These are phyloP conservation scores for Chaetoscypha palmicola DNA, from an alignment of 2,329 filamentous ascomycete species.

Conservation along the genomic window DNA sequence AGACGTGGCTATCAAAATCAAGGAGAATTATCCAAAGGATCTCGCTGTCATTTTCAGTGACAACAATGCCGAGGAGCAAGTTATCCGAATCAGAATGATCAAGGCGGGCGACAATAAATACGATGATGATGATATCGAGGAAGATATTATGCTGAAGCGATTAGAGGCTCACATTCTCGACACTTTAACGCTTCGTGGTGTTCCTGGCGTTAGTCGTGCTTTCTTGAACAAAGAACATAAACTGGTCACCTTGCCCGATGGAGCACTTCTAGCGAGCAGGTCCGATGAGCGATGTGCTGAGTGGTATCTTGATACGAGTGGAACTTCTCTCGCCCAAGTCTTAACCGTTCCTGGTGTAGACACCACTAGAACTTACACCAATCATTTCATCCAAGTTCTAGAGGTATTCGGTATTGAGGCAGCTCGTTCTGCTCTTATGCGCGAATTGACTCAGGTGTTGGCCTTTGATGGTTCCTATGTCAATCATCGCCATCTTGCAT, in stretches of 20 bases:
- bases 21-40: slow-evolving; percentile 77
- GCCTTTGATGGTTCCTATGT: slow-evolving; percentile 99
- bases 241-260: slow-evolving; percentile 61
- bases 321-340: slow-evolving; percentile 78
- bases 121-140: slow-evolving; percentile 67
- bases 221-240: slow-evolving; percentile 81
- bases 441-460: slow-evolving; percentile 85
- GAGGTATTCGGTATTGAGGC: slow-evolving; percentile 96
- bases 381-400: slow-evolving; percentile 91
- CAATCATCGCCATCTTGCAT: slow-evolving; percentile 93
- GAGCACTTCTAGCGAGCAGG: slow-evolving; percentile 67
- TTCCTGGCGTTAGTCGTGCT: slow-evolving; percentile 79
- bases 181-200: slow-evolving; percentile 83
- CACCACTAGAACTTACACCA: slow-evolving; percentile 77
- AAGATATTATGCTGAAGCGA: slow-evolving; percentile 88
- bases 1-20: slow-evolving; percentile 84
- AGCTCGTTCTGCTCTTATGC: slow-evolving; percentile 76
- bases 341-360: slow-evolving; percentile 85
- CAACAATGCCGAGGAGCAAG: slow-evolving; percentile 92
- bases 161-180: slow-evolving; percentile 88
- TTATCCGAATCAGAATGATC: slow-evolving; percentile 86
- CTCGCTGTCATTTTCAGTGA: slow-evolving; percentile 94
- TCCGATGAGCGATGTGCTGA: slow-evolving; percentile 72
- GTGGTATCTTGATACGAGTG: slow-evolving; percentile 93
- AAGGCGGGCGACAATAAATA: slow-evolving; percentile 63